These are phyloP conservation scores for Apiotrichum montevideense DNA, from an alignment of 1,284 basidiomycete species.

Conservation along the genomic window DNA sequence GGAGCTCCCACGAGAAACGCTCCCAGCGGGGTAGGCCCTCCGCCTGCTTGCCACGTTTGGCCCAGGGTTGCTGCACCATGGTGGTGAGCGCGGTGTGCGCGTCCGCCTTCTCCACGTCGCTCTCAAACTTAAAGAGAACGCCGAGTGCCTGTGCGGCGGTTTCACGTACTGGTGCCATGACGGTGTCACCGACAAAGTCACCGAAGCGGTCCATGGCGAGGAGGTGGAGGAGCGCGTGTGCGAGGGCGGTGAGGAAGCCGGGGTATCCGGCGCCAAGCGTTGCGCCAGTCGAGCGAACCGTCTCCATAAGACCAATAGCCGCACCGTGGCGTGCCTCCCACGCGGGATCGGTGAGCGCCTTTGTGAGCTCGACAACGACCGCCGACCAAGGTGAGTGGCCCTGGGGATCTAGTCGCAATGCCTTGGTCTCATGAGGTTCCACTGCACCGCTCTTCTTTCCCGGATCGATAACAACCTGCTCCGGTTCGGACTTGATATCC, in stretches of 20 bases:
- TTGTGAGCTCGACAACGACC: conserved; percentile 71
- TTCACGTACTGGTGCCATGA: conserved; percentile 94
- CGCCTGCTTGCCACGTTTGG: conserved; percentile 45
- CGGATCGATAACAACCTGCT: conserved; percentile 42
- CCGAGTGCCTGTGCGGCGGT: conserved; percentile 93
- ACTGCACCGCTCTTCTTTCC: conserved; percentile 43
- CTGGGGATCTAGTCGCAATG: conserved; percentile 35
- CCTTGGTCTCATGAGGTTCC: conserved; percentile 26
- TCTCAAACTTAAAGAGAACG: conserved; percentile 80
- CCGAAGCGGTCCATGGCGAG: conserved; percentile 96
- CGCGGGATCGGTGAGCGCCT: conserved; percentile 73
- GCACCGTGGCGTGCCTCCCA: conserved; percentile 97
- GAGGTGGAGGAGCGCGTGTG: conserved; percentile 79
- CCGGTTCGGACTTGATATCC: conserved; percentile 13
- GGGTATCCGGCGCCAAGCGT: conserved; percentile 72
- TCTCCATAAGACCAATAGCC: conserved; percentile 81
- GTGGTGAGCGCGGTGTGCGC: conserved; percentile 78
- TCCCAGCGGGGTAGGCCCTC: conserved; percentile 44
- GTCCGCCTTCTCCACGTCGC: conserved; percentile 63
- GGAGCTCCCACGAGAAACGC: conserved; percentile 88
- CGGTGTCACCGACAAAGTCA: conserved; percentile 94
- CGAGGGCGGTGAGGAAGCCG: conserved; percentile 53
- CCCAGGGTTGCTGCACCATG: conserved; percentile 85
- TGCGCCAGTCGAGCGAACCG: conserved; percentile 78
- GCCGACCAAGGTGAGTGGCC: conserved; percentile 87